A percentile compares a stretch with the other conserved stretches of the same genome.
These are phyloP conservation scores for Carex scoparia DNA, from an alignment of 176 grass and related monocot species.

Conservation along the genomic window DNA sequence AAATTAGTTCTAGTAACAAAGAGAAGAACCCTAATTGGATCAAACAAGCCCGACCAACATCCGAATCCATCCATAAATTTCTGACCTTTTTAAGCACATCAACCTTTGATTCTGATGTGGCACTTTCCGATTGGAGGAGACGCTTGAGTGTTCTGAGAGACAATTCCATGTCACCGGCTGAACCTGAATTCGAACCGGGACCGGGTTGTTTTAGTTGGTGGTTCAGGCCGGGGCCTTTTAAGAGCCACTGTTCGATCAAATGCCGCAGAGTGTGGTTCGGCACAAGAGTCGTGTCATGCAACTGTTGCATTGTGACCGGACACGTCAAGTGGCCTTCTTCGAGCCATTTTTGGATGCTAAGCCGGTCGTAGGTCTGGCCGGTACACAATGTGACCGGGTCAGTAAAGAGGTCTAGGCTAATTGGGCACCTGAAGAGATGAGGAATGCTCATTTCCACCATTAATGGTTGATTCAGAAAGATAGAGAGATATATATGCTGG, in stretches of 20 bases:
- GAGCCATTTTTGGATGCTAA: conserved; percentile 78
- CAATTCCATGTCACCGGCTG: conserved; percentile 15
- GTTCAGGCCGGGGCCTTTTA: conserved; percentile 24
- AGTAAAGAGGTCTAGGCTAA: conserved; percentile 89
- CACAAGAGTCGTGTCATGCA: conserved; percentile 60
- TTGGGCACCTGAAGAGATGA: conserved; percentile 87
- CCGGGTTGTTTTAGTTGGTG: background rate
- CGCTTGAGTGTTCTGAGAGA: conserved; percentile 52
- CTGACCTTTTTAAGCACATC: conserved; percentile 40
- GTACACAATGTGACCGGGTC: conserved; percentile 86
- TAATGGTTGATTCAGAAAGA: conserved; percentile 25
- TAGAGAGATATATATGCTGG: background rate
- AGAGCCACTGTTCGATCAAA: conserved; percentile 75
- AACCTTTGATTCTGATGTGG: background rate
- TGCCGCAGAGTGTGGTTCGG: conserved; percentile 88
- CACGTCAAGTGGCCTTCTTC: conserved; percentile 79
- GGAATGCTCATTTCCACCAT: conserved; percentile 68
- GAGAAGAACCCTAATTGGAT: conserved; percentile 67
- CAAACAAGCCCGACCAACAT: conserved; percentile 63
- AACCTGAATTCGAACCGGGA: background rate
- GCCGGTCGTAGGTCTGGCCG: conserved; percentile 86
- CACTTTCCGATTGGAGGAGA: conserved; percentile 26
- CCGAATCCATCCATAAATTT: conserved; percentile 59
- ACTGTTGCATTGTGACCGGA: conserved; percentile 92
- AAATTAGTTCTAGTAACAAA: conserved; percentile 57